Evolutionary conservation across 2,329 filamentous ascomycete genomes (phyloP).

Genomic region (Colletotrichum graminicola): DNA sequence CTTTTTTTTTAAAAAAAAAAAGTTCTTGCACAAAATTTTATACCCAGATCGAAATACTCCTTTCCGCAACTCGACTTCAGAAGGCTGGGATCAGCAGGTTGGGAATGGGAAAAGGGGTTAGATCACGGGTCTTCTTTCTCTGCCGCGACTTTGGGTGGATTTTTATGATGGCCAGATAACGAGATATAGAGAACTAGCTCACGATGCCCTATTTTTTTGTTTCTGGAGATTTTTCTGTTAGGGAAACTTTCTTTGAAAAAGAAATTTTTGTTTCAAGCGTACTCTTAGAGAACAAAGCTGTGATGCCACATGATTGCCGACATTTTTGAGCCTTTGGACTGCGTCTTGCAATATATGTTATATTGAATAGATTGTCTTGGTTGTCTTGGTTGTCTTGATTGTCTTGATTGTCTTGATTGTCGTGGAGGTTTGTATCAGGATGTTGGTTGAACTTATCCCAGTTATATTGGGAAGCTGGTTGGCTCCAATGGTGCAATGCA

Average conservation of each 20-base stretch:
- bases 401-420: too few relatives aligned
- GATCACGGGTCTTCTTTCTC: background rate
- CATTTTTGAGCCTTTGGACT: background rate
- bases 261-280: background rate
- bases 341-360: background rate
- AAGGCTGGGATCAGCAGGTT: background rate
- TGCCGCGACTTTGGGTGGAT: background rate
- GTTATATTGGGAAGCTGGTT: too few relatives aligned
- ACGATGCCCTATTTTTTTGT: background rate
- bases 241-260: too few relatives aligned
- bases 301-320: background rate
- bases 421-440: too few relatives aligned
- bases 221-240: background rate
- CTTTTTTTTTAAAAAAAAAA: conserved; percentile 9
- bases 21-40: conserved; percentile 37
- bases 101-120: background rate
- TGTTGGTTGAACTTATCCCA: too few relatives aligned
- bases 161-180: conserved; percentile 19
- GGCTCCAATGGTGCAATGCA: background rate
- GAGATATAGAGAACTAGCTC: conserved; percentile 23
- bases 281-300: background rate
- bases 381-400: too few relatives aligned
- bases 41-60: background rate
- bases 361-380: background rate
- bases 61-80: conserved; percentile 1